Conservation (phyloP, 495 filamentous ascomycete species). For the Aspergillus funiculosus region DNA sequence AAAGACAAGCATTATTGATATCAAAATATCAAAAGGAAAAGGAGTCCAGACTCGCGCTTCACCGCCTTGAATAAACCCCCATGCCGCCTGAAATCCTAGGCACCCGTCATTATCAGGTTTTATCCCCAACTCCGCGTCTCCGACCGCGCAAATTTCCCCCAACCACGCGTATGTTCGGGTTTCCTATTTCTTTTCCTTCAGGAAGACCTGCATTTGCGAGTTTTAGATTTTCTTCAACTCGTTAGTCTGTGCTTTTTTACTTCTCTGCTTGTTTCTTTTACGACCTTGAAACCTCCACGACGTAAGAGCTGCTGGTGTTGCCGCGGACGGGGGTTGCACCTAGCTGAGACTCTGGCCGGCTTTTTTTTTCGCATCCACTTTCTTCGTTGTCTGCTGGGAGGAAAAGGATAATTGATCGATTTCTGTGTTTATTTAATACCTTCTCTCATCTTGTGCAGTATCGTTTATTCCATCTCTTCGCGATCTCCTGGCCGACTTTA, state of each 20-base stretch:
- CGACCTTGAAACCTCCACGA: neutral
- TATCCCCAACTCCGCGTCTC: conserved; percentile 23
- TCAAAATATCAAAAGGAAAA: too few species aligned
- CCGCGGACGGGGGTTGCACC: neutral
- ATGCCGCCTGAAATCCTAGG: conserved; percentile 5
- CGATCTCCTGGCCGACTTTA: neutral
- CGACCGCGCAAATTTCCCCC: conserved; percentile 19
- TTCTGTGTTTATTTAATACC: neutral
- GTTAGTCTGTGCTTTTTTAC: neutral
- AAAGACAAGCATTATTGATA: too few species aligned
- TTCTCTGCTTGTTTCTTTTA: neutral
- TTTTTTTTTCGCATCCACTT: conserved; percentile 13
- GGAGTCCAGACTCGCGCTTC: too few species aligned
- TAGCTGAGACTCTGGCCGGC: conserved; percentile 8
- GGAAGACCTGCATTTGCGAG: neutral
- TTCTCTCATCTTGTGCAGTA: neutral
- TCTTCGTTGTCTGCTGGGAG: neutral
- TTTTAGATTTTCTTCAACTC: neutral
- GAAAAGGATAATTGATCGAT: neutral
- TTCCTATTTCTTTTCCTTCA: neutral
- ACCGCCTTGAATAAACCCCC: conserved; percentile 16
- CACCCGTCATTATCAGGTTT: conserved; percentile 7
- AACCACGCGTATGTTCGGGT: conserved; percentile 2
- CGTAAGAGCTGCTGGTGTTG: neutral
- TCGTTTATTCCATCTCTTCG: neutral